Percentiles rank a stretch among this genome's conserved stretches.
These are phyloP conservation scores for Leucocoprinus sp. DNA, from an alignment of 768 basidiomycete genomes.

Conservation along the genomic window DNA sequence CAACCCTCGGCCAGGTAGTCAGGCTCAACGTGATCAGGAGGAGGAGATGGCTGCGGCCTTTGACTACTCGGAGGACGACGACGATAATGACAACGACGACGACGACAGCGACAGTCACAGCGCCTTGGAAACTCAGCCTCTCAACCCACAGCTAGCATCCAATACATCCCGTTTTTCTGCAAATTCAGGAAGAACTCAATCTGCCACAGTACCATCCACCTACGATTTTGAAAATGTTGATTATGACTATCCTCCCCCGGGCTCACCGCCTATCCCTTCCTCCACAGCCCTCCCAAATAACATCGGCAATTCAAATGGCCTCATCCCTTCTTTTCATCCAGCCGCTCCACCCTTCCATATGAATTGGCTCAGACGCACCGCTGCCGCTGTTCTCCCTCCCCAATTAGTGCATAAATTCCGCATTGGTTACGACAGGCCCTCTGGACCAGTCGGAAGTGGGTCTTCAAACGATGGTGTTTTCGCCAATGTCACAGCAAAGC, in stretches of 20 bases:
- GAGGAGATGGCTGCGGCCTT: slow-evolving; percentile 82
- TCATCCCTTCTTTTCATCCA: slow-evolving; percentile 42
- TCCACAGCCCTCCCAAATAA: slow-evolving; percentile 59
- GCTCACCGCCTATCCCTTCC: slow-evolving; percentile 66
- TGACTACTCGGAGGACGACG: slow-evolving; percentile 69
- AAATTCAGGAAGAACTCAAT: slow-evolving; percentile 22
- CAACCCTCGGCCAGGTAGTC: slow-evolving; percentile 40
- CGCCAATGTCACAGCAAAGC: slow-evolving; percentile 90
- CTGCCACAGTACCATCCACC: slow-evolving; percentile 26
- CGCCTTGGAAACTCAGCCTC: slow-evolving; percentile 42
- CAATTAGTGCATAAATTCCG: slow-evolving; percentile 39
- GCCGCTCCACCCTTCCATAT: slow-evolving; percentile 23
- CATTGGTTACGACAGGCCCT: slow-evolving; percentile 28
- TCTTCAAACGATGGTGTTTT: slow-evolving; percentile 86
- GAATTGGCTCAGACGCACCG: slow-evolving; percentile 52
- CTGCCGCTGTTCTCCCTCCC: slow-evolving; percentile 47
- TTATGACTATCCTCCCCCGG: slow-evolving; percentile 78
- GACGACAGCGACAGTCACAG: slow-evolving; percentile 54
- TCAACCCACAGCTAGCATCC: slow-evolving; percentile 29
- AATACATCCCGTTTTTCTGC: not conserved
- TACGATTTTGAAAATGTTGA: slow-evolving; percentile 81
- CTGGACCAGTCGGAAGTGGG: slow-evolving; percentile 54
- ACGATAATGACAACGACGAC: too few species aligned
- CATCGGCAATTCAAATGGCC: slow-evolving; percentile 69
- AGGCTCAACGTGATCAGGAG: slow-evolving; percentile 35